Percentiles rank a stretch among this genome's conserved stretches.
Evolutionary conservation across 139 green algal genomes (phyloP).

Genomic region (Gonium pectorale): DNA sequence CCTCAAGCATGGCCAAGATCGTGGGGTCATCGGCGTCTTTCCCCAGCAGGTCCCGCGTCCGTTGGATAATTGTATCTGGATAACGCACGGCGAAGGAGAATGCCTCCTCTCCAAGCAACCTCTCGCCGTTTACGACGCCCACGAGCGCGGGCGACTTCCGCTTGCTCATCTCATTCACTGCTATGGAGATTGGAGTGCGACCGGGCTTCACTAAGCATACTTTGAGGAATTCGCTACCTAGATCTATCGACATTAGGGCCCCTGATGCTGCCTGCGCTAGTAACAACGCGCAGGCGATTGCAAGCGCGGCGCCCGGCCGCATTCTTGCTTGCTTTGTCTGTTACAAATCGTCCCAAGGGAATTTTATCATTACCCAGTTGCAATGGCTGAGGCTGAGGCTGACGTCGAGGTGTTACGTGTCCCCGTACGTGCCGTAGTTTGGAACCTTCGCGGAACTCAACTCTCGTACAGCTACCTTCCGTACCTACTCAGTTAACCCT

Average conservation of each 20-base stretch:
- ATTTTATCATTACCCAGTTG: no score
- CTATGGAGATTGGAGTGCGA: slow-evolving; percentile 85
- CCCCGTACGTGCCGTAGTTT: no score
- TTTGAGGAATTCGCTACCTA: slow-evolving; percentile 95
- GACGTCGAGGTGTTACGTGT: no score
- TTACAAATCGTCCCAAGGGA: no score
- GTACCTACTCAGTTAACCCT: no score
- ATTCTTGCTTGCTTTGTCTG: neutral
- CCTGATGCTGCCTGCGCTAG: slow-evolving; percentile 2
- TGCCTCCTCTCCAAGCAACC: slow-evolving; percentile 94
- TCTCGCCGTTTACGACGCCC: slow-evolving; percentile 86
- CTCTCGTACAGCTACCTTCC: no score
- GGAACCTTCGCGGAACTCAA: no score
- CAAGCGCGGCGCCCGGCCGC: neutral
- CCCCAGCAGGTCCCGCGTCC: slow-evolving; percentile 88
- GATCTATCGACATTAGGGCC: slow-evolving; percentile 90
- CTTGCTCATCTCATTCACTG: slow-evolving; percentile 97
- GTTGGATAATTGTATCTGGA: slow-evolving; percentile 81
- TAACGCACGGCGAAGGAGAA: slow-evolving; percentile 77
- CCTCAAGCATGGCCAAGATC: slow-evolving; percentile 62
- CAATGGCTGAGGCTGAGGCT: no score
- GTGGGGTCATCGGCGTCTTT: slow-evolving; percentile 60
- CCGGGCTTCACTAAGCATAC: slow-evolving; percentile 92
- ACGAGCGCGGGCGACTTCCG: slow-evolving; percentile 92
- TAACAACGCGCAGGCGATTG: slow-evolving; percentile 4